phyloP scores from a whole-genome alignment of 148 eudicot genomes.

The Rhododendron molle region DNA sequence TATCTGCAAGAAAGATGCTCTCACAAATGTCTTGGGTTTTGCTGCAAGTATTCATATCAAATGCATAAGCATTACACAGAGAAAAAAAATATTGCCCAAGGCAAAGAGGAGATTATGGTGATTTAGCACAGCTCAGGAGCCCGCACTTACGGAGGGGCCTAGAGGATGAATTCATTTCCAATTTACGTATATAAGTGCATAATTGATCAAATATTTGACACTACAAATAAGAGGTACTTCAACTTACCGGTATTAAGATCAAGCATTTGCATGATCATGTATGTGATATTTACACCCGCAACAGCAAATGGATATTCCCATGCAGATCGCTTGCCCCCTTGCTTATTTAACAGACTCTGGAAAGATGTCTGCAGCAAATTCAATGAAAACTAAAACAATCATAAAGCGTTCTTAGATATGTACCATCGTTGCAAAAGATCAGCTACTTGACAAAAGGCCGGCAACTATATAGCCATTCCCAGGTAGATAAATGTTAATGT shows the following conservation, averaged over 20 bases:
- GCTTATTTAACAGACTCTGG: conserved; percentile 56
- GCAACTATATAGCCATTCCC: background rate
- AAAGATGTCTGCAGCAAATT: conserved; percentile 54
- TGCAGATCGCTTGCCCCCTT: conserved; percentile 59
- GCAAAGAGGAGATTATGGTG: too few relatives aligned
- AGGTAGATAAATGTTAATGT: background rate
- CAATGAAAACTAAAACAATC: background rate
- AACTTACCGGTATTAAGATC: conserved; percentile 64
- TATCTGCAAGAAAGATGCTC: conserved; percentile 71
- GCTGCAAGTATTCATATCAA: conserved; percentile 29
- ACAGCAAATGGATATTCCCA: conserved; percentile 98
- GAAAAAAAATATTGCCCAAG: background rate
- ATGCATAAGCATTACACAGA: conserved; percentile 11
- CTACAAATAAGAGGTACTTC: background rate
- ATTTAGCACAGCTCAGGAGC: background rate
- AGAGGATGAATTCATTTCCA: background rate
- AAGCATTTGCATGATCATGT: conserved; percentile 86
- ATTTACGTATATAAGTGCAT: background rate
- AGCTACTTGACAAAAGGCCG: background rate
- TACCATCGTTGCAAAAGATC: background rate
- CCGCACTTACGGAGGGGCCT: background rate
- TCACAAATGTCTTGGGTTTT: conserved; percentile 56
- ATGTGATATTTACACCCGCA: conserved; percentile 89
- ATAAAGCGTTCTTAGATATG: background rate
- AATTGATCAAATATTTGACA: background rate